Percentiles rank a stretch among this genome's conserved stretches.
Conservation (phyloP, 139 green algal species). For the Chlamydomonas schloesseri region DNA sequence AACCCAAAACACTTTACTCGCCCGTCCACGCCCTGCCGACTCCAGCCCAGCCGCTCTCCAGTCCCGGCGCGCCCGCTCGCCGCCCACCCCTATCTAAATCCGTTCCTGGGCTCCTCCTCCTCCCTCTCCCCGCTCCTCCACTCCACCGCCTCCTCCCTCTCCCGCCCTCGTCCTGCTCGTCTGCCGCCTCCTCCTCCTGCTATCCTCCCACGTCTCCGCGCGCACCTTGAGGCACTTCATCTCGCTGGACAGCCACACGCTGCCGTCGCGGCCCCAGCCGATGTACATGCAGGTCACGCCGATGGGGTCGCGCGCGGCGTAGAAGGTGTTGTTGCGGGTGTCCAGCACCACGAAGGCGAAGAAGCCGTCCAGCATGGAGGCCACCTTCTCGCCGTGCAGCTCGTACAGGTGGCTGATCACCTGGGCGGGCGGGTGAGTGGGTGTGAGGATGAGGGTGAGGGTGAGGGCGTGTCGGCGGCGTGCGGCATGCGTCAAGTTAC, state of each 20-base stretch:
- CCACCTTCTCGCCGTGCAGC: conserved; percentile 83
- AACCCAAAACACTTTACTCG: too few species aligned
- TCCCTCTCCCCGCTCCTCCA: too few species aligned
- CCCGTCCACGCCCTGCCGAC: too few species aligned
- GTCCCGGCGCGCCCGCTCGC: too few species aligned
- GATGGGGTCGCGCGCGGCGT: conserved; percentile 91
- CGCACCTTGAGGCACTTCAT: conserved; percentile 95
- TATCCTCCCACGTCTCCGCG: background rate
- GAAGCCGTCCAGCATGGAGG: conserved; percentile 94
- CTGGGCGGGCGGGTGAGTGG: conserved; percentile 33
- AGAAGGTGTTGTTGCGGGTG: conserved; percentile 72
- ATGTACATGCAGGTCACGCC: conserved; percentile 97
- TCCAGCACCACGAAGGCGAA: conserved; percentile 83
- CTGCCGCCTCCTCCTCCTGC: too few species aligned
- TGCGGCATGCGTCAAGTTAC: too few species aligned
- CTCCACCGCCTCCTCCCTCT: too few species aligned
- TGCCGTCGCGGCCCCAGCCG: conserved; percentile 84
- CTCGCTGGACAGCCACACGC: conserved; percentile 93
- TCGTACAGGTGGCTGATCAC: conserved; percentile 87
- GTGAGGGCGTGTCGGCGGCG: too few species aligned
- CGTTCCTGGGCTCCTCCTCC: too few species aligned
- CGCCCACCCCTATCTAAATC: too few species aligned
- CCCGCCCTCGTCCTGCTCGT: too few species aligned
- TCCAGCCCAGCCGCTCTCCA: too few species aligned
- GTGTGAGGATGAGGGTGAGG: background rate